A percentile compares a stretch with the other conserved stretches of the same genome.
Evolutionary conservation across 2,329 filamentous ascomycete genomes (phyloP).

Genomic region (Setomelanomma holmii): DNA sequence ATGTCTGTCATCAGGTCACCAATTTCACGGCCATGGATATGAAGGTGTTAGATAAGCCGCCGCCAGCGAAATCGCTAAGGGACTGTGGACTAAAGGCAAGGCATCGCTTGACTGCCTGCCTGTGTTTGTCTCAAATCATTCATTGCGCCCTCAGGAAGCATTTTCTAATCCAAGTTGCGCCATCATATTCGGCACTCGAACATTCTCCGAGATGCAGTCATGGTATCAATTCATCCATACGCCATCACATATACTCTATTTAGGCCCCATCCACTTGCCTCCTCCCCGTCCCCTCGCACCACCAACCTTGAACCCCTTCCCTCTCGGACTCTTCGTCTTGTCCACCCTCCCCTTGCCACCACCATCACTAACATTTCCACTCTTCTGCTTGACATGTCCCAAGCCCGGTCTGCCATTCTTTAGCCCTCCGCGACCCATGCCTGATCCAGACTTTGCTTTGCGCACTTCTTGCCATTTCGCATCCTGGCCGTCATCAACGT

Average conservation of each 20-base stretch:
- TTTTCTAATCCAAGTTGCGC: too few relatives aligned
- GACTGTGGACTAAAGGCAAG: neutral
- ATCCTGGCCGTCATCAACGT: constrained; percentile 52
- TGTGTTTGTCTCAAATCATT: too few relatives aligned
- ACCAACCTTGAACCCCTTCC: constrained; percentile 18
- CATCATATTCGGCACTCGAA: too few relatives aligned
- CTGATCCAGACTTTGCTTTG: constrained; percentile 44
- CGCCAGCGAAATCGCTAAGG: too few relatives aligned
- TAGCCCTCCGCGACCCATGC: constrained; percentile 33
- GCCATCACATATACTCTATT: constrained; percentile 1
- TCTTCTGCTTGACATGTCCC: constrained; percentile 46
- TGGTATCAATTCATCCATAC: too few relatives aligned
- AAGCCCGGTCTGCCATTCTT: constrained; percentile 41
- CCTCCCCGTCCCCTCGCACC: constrained; percentile 7
- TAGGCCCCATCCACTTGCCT: constrained; percentile 14
- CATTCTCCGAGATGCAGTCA: too few relatives aligned
- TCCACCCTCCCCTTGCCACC: constrained; percentile 21
- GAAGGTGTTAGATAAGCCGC: too few relatives aligned
- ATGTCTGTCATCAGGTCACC: too few relatives aligned
- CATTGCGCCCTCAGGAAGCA: too few relatives aligned
- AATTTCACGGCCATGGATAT: too few relatives aligned
- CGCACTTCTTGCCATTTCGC: constrained; percentile 42
- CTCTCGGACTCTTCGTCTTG: constrained; percentile 24
- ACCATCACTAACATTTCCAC: constrained; percentile 24
- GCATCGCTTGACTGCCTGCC: too few relatives aligned